Conservation (phyloP, 179 eudicot genomes). For the Beta lomatogona region DNA sequence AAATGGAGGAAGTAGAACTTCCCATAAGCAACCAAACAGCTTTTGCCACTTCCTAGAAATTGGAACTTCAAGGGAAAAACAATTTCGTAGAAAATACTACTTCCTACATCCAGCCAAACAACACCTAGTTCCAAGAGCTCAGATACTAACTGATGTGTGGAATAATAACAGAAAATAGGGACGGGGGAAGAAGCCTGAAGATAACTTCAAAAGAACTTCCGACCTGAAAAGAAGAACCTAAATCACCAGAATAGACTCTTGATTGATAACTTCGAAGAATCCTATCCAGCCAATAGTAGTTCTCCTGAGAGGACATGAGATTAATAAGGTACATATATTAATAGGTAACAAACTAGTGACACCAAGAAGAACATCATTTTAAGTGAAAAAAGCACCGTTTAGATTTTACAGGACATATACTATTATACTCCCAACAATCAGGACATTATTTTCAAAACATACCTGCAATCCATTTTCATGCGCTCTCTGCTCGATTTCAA, state of each 20-base stretch:
- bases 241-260: slow-evolving; percentile 70
- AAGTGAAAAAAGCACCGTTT: neutral
- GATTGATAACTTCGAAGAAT: slow-evolving; percentile 83
- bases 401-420: neutral
- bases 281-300: slow-evolving; percentile 77
- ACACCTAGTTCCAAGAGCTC: neutral
- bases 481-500: slow-evolving; percentile 92
- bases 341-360: neutral
- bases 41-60: too few relatives aligned
- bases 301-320: slow-evolving; percentile 49
- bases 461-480: slow-evolving; percentile 97
- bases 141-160: neutral
- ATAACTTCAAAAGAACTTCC: slow-evolving; percentile 1
- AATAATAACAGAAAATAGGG: neutral
- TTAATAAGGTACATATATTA: neutral
- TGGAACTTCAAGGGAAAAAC: too few relatives aligned
- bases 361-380: neutral
- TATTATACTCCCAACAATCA: slow-evolving; percentile 8
- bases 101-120: too few relatives aligned
- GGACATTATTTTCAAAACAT: neutral
- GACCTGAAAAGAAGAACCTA: slow-evolving; percentile 75
- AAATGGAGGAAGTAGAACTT: too few relatives aligned
- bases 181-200: neutral
- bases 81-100: too few relatives aligned
- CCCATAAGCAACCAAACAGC: too few relatives aligned